Conservation (phyloP, 1,139 yeast genomes). For the Meyerozyma athensensis region DNA sequence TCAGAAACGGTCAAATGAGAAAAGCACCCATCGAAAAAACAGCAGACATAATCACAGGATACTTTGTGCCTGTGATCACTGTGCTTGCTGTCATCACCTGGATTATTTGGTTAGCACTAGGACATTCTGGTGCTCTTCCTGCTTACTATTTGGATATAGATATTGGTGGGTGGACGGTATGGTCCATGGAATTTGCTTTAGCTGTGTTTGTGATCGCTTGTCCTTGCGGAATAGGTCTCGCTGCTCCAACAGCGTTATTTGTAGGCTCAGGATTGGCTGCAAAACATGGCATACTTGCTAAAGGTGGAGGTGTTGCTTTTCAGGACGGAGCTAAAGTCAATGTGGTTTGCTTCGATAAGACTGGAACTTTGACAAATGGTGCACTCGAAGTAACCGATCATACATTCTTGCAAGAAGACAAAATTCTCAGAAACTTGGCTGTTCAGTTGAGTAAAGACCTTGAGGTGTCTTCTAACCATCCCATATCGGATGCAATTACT, state of each 20-base stretch:
- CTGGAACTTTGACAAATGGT: constrained; percentile 74
- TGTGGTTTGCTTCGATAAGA: constrained; percentile 72
- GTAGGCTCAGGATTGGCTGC: constrained; percentile 47
- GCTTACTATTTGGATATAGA: constrained; percentile 53
- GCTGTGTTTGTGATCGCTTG: constrained; percentile 66
- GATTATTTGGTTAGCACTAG: constrained; percentile 63
- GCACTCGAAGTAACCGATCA: constrained; percentile 53
- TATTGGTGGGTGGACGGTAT: constrained; percentile 70
- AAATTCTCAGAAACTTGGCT: constrained; percentile 22
- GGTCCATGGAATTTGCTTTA: constrained; percentile 75
- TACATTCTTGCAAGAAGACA: constrained; percentile 17
- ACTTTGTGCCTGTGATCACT: constrained; percentile 68
- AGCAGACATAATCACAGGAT: constrained; percentile 67
- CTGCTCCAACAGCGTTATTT: constrained; percentile 46
- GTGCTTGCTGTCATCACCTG: constrained; percentile 58
- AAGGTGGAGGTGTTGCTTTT: constrained; percentile 81
- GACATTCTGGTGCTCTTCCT: constrained; percentile 53
- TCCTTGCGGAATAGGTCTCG: constrained; percentile 46
- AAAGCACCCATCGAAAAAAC: constrained; percentile 72
- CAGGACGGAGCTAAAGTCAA: constrained; percentile 67
- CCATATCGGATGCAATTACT: constrained; percentile 58
- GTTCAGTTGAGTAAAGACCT: constrained; percentile 54
- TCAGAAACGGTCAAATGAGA: constrained; percentile 67
- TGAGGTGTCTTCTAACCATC: constrained; percentile 67
- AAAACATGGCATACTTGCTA: constrained; percentile 63